phyloP scores from a whole-genome alignment of 208 protist species.

The Trypanosoma vivax region DNA sequence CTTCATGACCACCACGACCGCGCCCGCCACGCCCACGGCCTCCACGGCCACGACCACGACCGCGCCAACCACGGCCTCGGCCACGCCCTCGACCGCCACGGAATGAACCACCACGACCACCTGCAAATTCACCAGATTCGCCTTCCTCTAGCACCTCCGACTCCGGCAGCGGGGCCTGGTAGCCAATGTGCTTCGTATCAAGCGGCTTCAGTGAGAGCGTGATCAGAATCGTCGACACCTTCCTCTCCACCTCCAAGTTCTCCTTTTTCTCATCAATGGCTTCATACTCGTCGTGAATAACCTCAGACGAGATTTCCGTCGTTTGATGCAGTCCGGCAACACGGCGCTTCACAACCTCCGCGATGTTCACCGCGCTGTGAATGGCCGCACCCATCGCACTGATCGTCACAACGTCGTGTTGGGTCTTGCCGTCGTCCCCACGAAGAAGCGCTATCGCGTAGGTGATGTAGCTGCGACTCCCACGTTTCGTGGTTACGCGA shows the following conservation, averaged over 20 bases:
- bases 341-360: conserved; percentile 89
- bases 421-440: conserved; percentile 71
- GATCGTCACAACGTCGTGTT: conserved; percentile 86
- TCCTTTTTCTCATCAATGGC: conserved; percentile 63
- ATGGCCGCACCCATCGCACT: conserved; percentile 87
- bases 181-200: conserved; percentile 79
- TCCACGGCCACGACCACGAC: conserved; percentile 16
- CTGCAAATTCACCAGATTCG: conserved; percentile 5
- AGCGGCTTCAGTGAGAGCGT: conserved; percentile 84
- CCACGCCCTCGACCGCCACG: conserved; percentile 27
- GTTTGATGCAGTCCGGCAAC: conserved; percentile 89
- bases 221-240: conserved; percentile 86
- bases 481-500: conserved; percentile 67
- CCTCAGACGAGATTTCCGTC: conserved; percentile 75
- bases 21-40: background rate
- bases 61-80: too few species aligned
- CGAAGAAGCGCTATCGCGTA: conserved; percentile 84
- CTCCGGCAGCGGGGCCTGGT: conserved; percentile 87
- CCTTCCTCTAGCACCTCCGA: conserved; percentile 85
- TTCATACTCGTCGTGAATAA: conserved; percentile 86
- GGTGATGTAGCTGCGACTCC: conserved; percentile 82
- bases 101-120: conserved; percentile 2
- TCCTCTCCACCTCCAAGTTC: conserved; percentile 69
- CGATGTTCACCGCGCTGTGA: conserved; percentile 89
- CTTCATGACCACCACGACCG: too few species aligned